Base-by-base conservation (phyloP, 164 flowering plant species). In the Vitis riparia region DNA sequence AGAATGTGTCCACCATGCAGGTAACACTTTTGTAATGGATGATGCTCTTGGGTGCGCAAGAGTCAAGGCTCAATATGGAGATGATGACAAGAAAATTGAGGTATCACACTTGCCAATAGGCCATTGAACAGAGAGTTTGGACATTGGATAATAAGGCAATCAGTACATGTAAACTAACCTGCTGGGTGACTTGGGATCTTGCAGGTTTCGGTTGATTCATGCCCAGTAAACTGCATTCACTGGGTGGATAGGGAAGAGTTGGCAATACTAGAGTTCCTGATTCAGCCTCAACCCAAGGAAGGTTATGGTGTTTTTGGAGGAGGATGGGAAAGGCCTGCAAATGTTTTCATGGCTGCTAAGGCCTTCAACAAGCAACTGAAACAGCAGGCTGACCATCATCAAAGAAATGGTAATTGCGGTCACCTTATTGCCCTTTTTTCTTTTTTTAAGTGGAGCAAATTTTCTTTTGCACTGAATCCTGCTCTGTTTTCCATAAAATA, bases 191-290 rank as follows among this genome's bases (percentile, higher is more conserved):
- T 29, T 55, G 11, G 53, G 59, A 32, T 10, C 9, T 57, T 61
- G 53, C 84, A 86, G 89, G 88, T 83, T 3, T 72, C 91, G 2
- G 85, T 89, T 9, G 94, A 88, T 27, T 89, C 90, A 16, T 89
- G 90, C 67, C 94, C 94, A n/a, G 88, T 88, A 77, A 88, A 85
- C 75, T 88, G 90, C 82, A 89, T 85, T 19, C 86, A 89, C 70
- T 83, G 91, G 91, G 91, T 89, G 58, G 87, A 87, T 4, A 76
- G 67, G 55, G 88, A 87, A 76, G 91, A 87, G 51, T 62, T 87
- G 71, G 63, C 77, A 30, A 81, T 79, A 73, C 89, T 86, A 13
- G 94, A 89, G 80, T 85, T 80, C 81, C 79, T 89, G 9, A 77
- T 73, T 23, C 86, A 65, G 30, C 90, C 94, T 32, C 85, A 77